Evolutionary conservation across 805 yeast genomes (phyloP).

Genomic region (Kuraishia molischiana): DNA sequence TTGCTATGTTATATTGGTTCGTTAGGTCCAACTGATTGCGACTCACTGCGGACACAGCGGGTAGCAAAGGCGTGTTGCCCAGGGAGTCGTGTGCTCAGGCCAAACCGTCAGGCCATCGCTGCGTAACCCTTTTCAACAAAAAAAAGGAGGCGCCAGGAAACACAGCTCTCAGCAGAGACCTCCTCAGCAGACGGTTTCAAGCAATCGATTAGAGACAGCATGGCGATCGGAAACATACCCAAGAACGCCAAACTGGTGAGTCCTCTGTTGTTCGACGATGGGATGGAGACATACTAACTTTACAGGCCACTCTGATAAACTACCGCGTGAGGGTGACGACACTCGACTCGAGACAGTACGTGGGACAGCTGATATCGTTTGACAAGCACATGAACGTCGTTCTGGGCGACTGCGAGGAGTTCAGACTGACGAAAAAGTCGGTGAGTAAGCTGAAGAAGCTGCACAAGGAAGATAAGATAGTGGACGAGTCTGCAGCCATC

Average conservation of each 20-base stretch:
- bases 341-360: constrained; percentile 66
- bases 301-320: constrained; percentile 54
- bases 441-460: constrained; percentile 22
- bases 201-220: constrained; percentile 5
- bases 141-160: no score
- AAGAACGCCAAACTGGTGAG: constrained; percentile 36
- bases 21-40: not conserved
- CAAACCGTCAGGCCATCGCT: no score
- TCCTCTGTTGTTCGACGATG: not conserved
- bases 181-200: no score
- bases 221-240: constrained; percentile 21
- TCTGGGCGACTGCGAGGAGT: constrained; percentile 75
- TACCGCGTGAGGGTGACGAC: constrained; percentile 67
- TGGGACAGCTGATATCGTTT: constrained; percentile 79
- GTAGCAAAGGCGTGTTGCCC: no score
- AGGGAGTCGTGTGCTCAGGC: no score
- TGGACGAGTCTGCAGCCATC: constrained; percentile 24
- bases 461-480: constrained; percentile 13
- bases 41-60: not conserved
- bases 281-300: not conserved
- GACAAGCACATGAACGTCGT: constrained; percentile 88
- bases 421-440: constrained; percentile 61
- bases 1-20: not conserved
- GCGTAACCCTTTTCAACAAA: no score
- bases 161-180: no score